Base-by-base conservation (phyloP, 2,329 filamentous ascomycete species). In the Pezicula rhizophila region DNA sequence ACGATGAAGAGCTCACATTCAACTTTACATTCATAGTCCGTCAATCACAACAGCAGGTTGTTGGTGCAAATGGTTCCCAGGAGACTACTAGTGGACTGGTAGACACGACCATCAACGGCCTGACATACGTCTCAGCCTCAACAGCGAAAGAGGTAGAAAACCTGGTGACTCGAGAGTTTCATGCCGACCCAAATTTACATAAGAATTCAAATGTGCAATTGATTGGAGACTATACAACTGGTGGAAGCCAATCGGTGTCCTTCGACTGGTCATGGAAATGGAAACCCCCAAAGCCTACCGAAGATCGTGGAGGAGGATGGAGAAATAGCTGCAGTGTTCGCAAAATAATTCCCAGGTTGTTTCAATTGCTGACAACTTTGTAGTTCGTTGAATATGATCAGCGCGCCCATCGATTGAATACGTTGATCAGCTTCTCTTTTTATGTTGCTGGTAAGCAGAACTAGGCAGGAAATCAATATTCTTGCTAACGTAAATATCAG, bases 191-290 rank as follows among this genome's bases (percentile, higher is more conserved):
- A 1, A 99, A 99, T 63, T 74, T 99, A 48, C 93, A 99, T 73
- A 97, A 95, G 66, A 97, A 96, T 64, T 79, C 90, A 47, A 97
- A 97, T 64, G 93, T 99, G 35, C 87, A 95, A 62, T 77, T 97
- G 40, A 84, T 99, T n/a, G 93, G 93, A 3, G 90, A 96, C 66
- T 96, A 87, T 64, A 78, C 80, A 2, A 99, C 93, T 0, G 82
- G 78, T 28, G 91, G 92, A n/a, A 88, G 76, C 60, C 74, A 85
- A 6, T 92, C 89, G 2, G 85, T 95, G 26, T 84, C 89, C 31
- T 96, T 96, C 64, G 86, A 92, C 56, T 99, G 92, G 90, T 84
- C 85, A 7, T 99, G 93, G 93, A 93, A 86, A 73, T 99, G 92
- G 90, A 89, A 87, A 64, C 89, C 93, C 8, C 93, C 93, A 34